phyloP scores from a whole-genome alignment of 1,284 basidiomycete genomes.

The Pterulicium gracile region DNA sequence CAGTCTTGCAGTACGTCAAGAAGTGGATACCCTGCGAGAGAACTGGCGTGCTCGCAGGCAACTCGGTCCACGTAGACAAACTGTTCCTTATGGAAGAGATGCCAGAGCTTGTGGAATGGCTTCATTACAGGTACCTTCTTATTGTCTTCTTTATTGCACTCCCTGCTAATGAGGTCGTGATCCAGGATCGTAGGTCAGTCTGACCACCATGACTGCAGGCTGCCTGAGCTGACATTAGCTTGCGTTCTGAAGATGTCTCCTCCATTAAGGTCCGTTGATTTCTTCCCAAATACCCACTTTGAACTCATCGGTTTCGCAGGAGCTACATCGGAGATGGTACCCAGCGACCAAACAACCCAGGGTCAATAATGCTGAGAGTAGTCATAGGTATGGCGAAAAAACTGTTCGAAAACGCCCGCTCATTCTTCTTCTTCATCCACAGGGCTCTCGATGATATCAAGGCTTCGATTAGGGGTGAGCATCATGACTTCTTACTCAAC shows the following conservation, averaged over 20 bases:
- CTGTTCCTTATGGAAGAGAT: constrained; percentile 65
- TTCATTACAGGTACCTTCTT: constrained; percentile 60
- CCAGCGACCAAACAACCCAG: constrained; percentile 20
- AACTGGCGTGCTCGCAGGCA: constrained; percentile 67
- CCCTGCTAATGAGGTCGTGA: constrained; percentile 8
- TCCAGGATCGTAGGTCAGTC: constrained; percentile 12
- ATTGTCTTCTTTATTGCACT: constrained; percentile 5
- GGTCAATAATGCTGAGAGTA: constrained; percentile 23
- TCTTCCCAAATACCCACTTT: background rate
- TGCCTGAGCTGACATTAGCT: constrained; percentile 3
- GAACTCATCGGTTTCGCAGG: constrained; percentile 29
- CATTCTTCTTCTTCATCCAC: constrained; percentile 5
- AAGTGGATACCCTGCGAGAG: constrained; percentile 57
- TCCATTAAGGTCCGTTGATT: constrained; percentile 57
- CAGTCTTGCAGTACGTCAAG: constrained; percentile 60
- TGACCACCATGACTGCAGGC: constrained; percentile 6
- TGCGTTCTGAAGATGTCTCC: constrained; percentile 65
- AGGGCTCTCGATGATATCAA: constrained; percentile 75
- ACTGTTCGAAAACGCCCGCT: no score
- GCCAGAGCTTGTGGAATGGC: constrained; percentile 63
- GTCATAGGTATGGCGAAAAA: constrained; percentile 47
- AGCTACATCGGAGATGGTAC: constrained; percentile 69
- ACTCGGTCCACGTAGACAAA: constrained; percentile 71
- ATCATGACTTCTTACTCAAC: constrained; percentile 3
- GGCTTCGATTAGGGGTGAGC: constrained; percentile 58